Percentiles rank a stretch among this genome's conserved stretches.
Evolutionary conservation across 768 basidiomycete species (phyloP).

Genomic region (Galerina sulciceps): DNA sequence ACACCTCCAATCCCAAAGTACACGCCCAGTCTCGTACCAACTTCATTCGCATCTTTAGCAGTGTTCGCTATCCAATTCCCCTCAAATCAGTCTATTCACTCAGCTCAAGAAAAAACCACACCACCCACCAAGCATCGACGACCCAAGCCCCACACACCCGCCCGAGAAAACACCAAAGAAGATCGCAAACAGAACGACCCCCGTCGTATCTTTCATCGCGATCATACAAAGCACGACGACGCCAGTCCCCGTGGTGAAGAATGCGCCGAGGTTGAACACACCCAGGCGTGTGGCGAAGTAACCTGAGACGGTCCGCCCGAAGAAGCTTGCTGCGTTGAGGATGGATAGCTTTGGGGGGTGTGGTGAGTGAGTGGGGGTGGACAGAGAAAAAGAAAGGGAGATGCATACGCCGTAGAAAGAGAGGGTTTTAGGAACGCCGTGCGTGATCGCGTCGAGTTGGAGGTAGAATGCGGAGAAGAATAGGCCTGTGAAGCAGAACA

Average conservation of each 20-base stretch:
- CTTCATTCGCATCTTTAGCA: constrained; percentile 44
- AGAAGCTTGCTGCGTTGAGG: constrained; percentile 53
- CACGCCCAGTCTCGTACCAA: constrained; percentile 53
- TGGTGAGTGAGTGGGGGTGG: background rate
- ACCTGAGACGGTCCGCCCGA: constrained; percentile 54
- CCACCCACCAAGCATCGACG: constrained; percentile 33
- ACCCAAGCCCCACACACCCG: constrained; percentile 35
- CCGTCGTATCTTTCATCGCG: constrained; percentile 35
- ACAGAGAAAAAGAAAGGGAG: background rate
- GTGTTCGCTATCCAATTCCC: constrained; percentile 28
- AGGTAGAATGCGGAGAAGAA: constrained; percentile 55
- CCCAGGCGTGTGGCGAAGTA: constrained; percentile 47
- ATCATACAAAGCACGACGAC: constrained; percentile 46
- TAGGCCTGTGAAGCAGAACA: constrained; percentile 37
- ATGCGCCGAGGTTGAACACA: constrained; percentile 43
- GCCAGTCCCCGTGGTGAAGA: constrained; percentile 35
- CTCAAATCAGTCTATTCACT: background rate
- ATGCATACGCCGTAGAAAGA: constrained; percentile 53
- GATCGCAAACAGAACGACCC: constrained; percentile 42
- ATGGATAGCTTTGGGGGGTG: constrained; percentile 44
- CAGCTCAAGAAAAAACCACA: background rate
- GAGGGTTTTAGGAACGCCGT: constrained; percentile 41
- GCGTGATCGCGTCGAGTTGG: constrained; percentile 50
- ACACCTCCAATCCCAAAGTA: constrained; percentile 47
- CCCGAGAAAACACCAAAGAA: constrained; percentile 52